Base-by-base conservation (phyloP, 306 rosid genomes). In the Quercus ilex region DNA sequence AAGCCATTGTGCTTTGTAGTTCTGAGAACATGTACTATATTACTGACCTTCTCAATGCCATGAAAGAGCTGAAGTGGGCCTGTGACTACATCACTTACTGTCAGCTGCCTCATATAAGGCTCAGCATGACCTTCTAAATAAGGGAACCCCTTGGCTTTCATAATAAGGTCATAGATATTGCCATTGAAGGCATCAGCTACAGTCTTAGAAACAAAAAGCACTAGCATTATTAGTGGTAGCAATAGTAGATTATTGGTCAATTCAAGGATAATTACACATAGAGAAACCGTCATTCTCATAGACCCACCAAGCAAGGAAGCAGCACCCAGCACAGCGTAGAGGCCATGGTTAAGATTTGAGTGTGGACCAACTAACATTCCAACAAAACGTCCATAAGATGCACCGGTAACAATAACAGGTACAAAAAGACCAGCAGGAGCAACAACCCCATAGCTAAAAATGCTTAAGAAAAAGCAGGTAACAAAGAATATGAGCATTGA, bases 101-200 rank as follows among this genome's bases (percentile, higher is more conserved):
- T 88, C 78, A 96, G 84, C 84, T 91, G 99, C 85, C 98, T 87
- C 97, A 89, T 93, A 72, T 90, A 96, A 21, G 98, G 94, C 82
- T 96, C 99, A 35, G 88, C 97, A 71, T 91, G 98, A 78, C 84
- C 80, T 85, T 84, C 89, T n/a, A 96, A 87, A 80, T 91, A 96
- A 57, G 99, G 99, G 62, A 96, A 85, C 67, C 99, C 98, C 85
- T 96, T 96, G 20, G 91, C 91, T 88, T 90, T 96, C 97, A 96
- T 91, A 73, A 96, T 96, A 74, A 90, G 88, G 81, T 96, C 95
- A 73, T 93, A 93, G 64, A 96, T 89, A 77, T 88, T 91, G 59
- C 85, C 82, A 71, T 90, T 96, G 92, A 96, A 96, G 82, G 84
- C 86, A 84, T 96, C 97, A 2, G 93, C 99, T 65, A 91, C 92